These are phyloP conservation scores for Hanseniaspora valbyensis DNA, from an alignment of 805 yeast genomes.

Conservation along the genomic window DNA sequence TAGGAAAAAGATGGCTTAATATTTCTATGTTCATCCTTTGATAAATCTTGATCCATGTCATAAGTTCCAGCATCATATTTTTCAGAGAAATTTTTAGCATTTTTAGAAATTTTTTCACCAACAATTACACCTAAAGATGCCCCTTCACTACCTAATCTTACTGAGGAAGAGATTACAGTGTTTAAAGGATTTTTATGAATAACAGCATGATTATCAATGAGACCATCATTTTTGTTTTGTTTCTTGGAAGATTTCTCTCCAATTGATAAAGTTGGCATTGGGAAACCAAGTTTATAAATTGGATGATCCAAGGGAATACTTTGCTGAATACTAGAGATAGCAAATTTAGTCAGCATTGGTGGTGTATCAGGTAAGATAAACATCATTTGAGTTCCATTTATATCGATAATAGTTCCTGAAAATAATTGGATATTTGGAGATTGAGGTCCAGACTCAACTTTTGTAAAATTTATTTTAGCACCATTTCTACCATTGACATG, in stretches of 20 bases:
- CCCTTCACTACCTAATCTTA: slow-evolving; percentile 17
- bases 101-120: slow-evolving; percentile 9
- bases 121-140: slow-evolving; percentile 11
- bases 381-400: slow-evolving; percentile 99
- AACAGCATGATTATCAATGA: background rate
- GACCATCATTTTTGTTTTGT: background rate
- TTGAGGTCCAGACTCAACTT: slow-evolving; percentile 36
- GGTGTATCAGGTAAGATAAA: slow-evolving; percentile 86
- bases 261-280: slow-evolving; percentile 21
- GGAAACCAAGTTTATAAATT: slow-evolving; percentile 15
- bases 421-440: slow-evolving; percentile 45
- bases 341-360: slow-evolving; percentile 46
- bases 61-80: background rate
- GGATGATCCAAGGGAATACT: slow-evolving; percentile 12
- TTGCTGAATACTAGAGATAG: slow-evolving; percentile 27
- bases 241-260: background rate
- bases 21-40: slow-evolving; percentile 78
- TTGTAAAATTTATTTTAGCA: slow-evolving; percentile 67
- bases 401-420: slow-evolving; percentile 85
- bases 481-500: slow-evolving; percentile 83
- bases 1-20: slow-evolving; percentile 94
- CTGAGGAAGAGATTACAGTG: slow-evolving; percentile 8
- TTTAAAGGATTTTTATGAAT: slow-evolving; percentile 1
- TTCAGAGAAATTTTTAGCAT: slow-evolving; percentile 1
- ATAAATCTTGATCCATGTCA: slow-evolving; percentile 39